These are phyloP conservation scores for Przewalskia tangutica DNA, from an alignment of 257 asterid species.

Conservation along the genomic window DNA sequence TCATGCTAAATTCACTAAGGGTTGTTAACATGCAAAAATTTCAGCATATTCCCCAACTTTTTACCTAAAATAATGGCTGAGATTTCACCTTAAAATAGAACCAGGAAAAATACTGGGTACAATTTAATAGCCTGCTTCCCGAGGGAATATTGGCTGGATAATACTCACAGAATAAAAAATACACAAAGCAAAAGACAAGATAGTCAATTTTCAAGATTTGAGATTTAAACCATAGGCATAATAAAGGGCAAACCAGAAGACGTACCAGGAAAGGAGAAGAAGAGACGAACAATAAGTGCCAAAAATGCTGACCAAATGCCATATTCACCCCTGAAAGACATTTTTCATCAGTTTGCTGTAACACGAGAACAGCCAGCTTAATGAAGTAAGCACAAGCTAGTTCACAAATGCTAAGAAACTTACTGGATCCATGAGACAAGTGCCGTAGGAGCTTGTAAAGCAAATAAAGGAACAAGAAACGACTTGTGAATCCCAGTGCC, in stretches of 20 bases:
- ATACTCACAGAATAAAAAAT: not conserved
- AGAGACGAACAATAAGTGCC: slow-evolving; percentile 82
- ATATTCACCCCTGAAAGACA: slow-evolving; percentile 71
- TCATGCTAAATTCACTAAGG: not conserved
- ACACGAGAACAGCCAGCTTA: not conserved
- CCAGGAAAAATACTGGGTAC: not conserved
- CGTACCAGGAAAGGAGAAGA: slow-evolving; percentile 74
- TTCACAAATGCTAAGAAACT: slow-evolving; percentile 8
- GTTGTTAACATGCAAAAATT: not conserved
- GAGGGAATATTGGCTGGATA: not conserved
- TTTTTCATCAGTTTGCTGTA: not conserved
- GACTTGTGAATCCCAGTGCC: slow-evolving; percentile 82
- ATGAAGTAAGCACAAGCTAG: not conserved
- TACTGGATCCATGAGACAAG: slow-evolving; percentile 84
- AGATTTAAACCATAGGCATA: not conserved
- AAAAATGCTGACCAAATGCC: slow-evolving; percentile 94
- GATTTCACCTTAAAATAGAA: not conserved
- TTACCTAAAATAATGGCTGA: not conserved
- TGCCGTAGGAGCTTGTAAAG: slow-evolving; percentile 67
- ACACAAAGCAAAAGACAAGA: not conserved
- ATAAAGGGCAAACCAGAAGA: not conserved
- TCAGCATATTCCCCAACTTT: not conserved
- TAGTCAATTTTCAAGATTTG: not conserved
- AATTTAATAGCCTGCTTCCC: not conserved
- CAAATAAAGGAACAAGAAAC: slow-evolving; percentile 82